Evolutionary conservation across 2,329 filamentous ascomycete species (phyloP).

Genomic region (Mycogone perniciosa): DNA sequence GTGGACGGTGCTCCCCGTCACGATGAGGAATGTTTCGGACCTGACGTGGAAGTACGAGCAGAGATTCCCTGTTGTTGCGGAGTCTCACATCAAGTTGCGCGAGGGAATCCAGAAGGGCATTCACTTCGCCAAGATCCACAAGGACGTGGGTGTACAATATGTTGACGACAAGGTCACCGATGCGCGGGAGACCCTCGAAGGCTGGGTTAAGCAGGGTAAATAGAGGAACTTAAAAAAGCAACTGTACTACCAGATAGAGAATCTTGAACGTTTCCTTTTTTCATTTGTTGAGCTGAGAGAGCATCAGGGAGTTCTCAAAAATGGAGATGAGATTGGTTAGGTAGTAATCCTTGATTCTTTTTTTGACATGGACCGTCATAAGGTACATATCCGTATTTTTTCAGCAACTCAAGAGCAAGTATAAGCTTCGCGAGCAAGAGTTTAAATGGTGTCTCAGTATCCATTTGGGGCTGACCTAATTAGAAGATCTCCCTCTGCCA

Average conservation of each 20-base stretch:
- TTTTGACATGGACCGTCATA: no score
- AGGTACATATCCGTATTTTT: no score
- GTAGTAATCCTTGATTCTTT: no score
- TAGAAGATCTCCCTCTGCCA: no score
- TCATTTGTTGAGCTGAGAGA: constrained; percentile 14
- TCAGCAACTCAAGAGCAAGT: no score
- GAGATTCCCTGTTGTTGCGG: constrained; percentile 73
- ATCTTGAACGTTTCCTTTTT: constrained; percentile 27
- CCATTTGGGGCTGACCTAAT: no score
- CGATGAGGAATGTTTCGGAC: constrained; percentile 81
- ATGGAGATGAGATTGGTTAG: neutral
- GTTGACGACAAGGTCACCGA: constrained; percentile 76
- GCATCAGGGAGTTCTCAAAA: neutral
- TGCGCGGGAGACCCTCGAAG: constrained; percentile 71
- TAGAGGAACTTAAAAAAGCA: constrained; percentile 60
- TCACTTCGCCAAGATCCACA: constrained; percentile 69
- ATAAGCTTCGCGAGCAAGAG: no score
- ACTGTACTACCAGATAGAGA: constrained; percentile 34
- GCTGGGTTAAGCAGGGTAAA: constrained; percentile 87
- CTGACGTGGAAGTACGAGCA: constrained; percentile 91
- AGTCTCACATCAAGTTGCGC: constrained; percentile 69
- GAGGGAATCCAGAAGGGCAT: constrained; percentile 63
- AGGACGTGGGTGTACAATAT: constrained; percentile 61
- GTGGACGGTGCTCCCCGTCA: constrained; percentile 79
- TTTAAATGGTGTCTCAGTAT: no score